Evolutionary conservation across 208 protist genomes (phyloP).

Genomic region (Leishmania gerbilli): DNA sequence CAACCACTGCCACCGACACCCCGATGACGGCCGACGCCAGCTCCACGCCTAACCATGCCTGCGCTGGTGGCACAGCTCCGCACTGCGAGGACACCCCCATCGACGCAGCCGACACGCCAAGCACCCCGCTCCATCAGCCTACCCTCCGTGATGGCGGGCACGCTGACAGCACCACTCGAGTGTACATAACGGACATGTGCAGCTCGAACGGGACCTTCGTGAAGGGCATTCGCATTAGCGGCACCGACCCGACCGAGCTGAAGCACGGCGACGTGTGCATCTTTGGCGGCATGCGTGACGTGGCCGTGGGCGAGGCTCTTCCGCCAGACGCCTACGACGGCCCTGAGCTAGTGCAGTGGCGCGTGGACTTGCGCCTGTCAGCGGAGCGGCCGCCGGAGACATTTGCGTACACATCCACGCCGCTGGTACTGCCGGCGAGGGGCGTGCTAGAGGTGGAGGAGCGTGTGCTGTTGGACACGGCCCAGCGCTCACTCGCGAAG

Average conservation of each 20-base stretch:
- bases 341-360: slow-evolving; percentile 81
- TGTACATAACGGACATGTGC: slow-evolving; percentile 78
- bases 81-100: not conserved
- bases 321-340: slow-evolving; percentile 50
- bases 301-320: slow-evolving; percentile 51
- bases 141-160: not conserved
- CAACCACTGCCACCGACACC: not conserved
- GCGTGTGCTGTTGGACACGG: slow-evolving; percentile 41
- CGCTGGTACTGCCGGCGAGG: slow-evolving; percentile 47
- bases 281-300: slow-evolving; percentile 88
- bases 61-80: not conserved
- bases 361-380: slow-evolving; percentile 33
- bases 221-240: slow-evolving; percentile 62
- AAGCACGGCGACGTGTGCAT: slow-evolving; percentile 68
- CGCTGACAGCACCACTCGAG: not conserved
- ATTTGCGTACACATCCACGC: slow-evolving; percentile 57
- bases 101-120: not conserved
- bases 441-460: slow-evolving; percentile 54
- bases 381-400: slow-evolving; percentile 1
- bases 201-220: slow-evolving; percentile 92
- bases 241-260: slow-evolving; percentile 47
- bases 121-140: slow-evolving; percentile 1
- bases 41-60: slow-evolving; percentile 1
- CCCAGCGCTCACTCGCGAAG: slow-evolving; percentile 36
- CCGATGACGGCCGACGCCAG: not conserved